These are phyloP conservation scores for Diaporthe nobilis DNA, from an alignment of 2,329 filamentous ascomycete genomes.

Conservation along the genomic window DNA sequence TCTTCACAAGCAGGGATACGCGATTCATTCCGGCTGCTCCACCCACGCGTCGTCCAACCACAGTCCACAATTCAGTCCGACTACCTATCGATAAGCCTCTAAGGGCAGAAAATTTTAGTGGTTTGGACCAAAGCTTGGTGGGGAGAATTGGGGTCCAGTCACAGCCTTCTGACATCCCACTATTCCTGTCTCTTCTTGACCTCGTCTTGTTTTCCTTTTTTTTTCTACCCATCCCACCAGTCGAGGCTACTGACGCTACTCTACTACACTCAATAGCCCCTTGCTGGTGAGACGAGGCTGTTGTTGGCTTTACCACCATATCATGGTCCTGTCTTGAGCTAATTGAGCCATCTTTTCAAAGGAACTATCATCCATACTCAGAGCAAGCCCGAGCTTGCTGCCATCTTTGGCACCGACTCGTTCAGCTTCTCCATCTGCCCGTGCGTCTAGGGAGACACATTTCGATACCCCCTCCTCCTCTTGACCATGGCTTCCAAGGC, in stretches of 20 bases:
- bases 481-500: constrained; percentile 54
- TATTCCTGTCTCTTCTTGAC: not conserved
- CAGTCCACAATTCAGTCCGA: not conserved
- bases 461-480: constrained; percentile 1
- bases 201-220: not conserved
- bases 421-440: constrained; percentile 21
- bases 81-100: constrained; percentile 25
- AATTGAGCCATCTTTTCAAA: constrained; percentile 28
- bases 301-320: constrained; percentile 18
- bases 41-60: constrained; percentile 25
- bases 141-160: not conserved
- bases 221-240: constrained; percentile 6
- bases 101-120: constrained; percentile 32
- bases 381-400: constrained; percentile 35
- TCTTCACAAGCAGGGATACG: constrained; percentile 21
- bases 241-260: constrained; percentile 2
- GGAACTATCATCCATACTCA: constrained; percentile 32
- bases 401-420: constrained; percentile 33
- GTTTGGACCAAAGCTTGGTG: not conserved
- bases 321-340: constrained; percentile 37
- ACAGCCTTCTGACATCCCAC: constrained; percentile 16
- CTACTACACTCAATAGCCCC: constrained; percentile 20
- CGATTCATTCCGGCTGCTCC: constrained; percentile 19
- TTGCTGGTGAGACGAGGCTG: constrained; percentile 40
- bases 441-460: constrained; percentile 19